Base-by-base conservation (phyloP, 1,139 yeast genomes). In the Diutina catenulata region DNA sequence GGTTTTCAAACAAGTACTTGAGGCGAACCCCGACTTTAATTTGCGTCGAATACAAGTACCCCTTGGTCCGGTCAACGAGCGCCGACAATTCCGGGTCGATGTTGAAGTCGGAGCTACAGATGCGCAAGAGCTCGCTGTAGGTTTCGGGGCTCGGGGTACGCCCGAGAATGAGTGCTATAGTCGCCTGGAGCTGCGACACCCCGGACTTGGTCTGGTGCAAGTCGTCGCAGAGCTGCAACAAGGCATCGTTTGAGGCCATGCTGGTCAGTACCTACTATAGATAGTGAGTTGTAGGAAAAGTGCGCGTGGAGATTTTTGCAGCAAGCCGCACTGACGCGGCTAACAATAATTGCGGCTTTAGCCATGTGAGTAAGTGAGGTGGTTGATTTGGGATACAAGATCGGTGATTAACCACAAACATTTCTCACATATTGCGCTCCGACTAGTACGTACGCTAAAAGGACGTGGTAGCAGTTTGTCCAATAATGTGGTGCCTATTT, bases 31-130 rank as follows among this genome's bases (percentile, higher is more conserved):
- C 35, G 11, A 31, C 25, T 15, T 31, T 31, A n/a, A 31, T 25
- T 21, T 31, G 35, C 15, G 19, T 21, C 35, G 21, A 26, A 31
- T 31, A n/a, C 13, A 31, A 26, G 21, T 21, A 21, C 14, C 23
- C 26, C 18, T 31, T 31, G n/a, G 35, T 31, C 13, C 35, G 24
- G 9, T 31, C 35, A 19, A 31, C 20, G 9, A 31, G 35, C 18
- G 35, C 35, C 9, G 35, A 24, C 23, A 31, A n/a, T n/a, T 31
- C 35, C 16, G 14, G 35, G 35, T 31, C 35, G 25, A 31, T 25
- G 7, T 31, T 24, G 16, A 9, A n/a, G n/a, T 21, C 10, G 24
- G 25, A 24, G 25, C 20, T 24, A 18, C 25, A 21, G 10, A 31
- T 14, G 25, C 26, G 22, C 16, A 31, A 10, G n/a, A 31, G 35